Conservation (phyloP, 2,329 filamentous ascomycete genomes). For the Cladosporium phlei region DNA sequence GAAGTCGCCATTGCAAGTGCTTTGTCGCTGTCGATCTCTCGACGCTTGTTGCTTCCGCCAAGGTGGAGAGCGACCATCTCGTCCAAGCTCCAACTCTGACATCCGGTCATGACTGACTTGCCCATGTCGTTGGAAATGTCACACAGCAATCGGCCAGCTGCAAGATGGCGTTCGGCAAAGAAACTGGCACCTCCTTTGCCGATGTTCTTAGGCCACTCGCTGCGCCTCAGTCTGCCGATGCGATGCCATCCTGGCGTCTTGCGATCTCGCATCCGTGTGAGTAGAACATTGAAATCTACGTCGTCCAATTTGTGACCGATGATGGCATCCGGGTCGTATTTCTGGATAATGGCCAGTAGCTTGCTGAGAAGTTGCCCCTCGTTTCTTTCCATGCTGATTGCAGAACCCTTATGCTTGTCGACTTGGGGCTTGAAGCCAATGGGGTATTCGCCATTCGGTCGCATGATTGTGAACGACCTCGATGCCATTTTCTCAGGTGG, state of each 20-base stretch:
- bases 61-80: conserved; percentile 96
- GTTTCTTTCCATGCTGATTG: conserved; percentile 74
- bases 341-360: conserved; percentile 82
- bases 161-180: conserved; percentile 85
- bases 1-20: conserved; percentile 76
- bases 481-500: conserved; percentile 83
- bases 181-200: conserved; percentile 83
- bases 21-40: conserved; percentile 82
- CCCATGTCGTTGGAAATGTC: conserved; percentile 95
- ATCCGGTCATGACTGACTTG: conserved; percentile 95
- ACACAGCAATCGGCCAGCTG: conserved; percentile 83
- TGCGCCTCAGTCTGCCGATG: conserved; percentile 77
- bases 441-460: conserved; percentile 75
- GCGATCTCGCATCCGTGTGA: conserved; percentile 81
- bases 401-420: conserved; percentile 64
- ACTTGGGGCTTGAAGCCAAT: conserved; percentile 78
- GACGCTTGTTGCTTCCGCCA: conserved; percentile 63
- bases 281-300: conserved; percentile 86
- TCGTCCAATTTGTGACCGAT: conserved; percentile 95
- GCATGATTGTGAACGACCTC: conserved; percentile 85
- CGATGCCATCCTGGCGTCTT: conserved; percentile 94
- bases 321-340: conserved; percentile 87
- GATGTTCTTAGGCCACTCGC: conserved; percentile 81
- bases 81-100: conserved; percentile 94
- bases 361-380: conserved; percentile 82